phyloP scores from a whole-genome alignment of 2,329 filamentous ascomycete genomes.

The Uncinocarpus reesii region DNA sequence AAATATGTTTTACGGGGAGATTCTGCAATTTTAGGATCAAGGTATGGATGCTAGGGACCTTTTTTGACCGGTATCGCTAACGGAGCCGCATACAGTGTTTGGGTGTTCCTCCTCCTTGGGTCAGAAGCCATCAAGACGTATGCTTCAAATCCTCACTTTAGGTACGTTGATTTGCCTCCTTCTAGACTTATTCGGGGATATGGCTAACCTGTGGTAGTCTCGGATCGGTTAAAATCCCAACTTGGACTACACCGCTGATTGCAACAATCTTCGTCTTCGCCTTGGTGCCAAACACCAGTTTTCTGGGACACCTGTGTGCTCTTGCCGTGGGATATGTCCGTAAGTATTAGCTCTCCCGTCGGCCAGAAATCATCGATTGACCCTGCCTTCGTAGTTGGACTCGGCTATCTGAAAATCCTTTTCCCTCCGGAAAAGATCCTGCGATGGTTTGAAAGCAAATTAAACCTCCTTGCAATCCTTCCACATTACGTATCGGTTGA shows the following conservation, averaged over 20 bases:
- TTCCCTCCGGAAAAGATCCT: constrained; percentile 81
- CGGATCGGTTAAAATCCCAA: constrained; percentile 64
- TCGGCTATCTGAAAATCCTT: constrained; percentile 81
- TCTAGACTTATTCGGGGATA: background rate
- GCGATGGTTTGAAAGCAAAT: constrained; percentile 76
- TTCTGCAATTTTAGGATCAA: constrained; percentile 68
- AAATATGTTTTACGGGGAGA: constrained; percentile 60
- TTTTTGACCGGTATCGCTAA: constrained; percentile 1
- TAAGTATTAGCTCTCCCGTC: constrained; percentile 38
- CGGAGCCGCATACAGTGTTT: constrained; percentile 51
- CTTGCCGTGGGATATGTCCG: constrained; percentile 78
- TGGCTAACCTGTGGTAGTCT: constrained; percentile 35
- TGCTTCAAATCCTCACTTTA: constrained; percentile 67
- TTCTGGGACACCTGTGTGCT: constrained; percentile 78
- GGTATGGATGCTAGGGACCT: constrained; percentile 42
- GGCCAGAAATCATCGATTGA: background rate
- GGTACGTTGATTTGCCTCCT: constrained; percentile 28
- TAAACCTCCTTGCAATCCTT: constrained; percentile 72
- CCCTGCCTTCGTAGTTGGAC: constrained; percentile 49
- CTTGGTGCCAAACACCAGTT: constrained; percentile 68
- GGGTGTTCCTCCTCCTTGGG: constrained; percentile 80
- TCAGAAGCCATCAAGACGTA: constrained; percentile 80
- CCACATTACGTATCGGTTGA: constrained; percentile 92
- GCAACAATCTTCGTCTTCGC: constrained; percentile 64
- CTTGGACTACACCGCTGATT: constrained; percentile 80